Conservation (phyloP, 225 moss, liverwort and hornwort genomes). For the Neckera pumila region DNA sequence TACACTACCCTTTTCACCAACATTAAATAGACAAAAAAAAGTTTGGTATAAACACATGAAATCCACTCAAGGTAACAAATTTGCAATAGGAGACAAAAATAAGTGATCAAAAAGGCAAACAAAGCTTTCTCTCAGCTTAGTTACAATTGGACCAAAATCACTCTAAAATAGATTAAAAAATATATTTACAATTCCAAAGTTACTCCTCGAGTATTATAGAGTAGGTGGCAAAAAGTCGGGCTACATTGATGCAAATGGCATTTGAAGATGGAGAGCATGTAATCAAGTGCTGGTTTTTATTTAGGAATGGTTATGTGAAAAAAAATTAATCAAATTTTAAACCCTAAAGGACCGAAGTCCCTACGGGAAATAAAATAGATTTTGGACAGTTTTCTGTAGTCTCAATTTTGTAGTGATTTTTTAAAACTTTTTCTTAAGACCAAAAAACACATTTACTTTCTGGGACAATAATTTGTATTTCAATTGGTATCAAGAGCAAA, state of each 20-base stretch:
- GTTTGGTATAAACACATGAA: background rate
- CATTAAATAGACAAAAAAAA: too few relatives aligned
- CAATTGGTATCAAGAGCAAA: too few relatives aligned
- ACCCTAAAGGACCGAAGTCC: too few relatives aligned
- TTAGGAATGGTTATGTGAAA: background rate
- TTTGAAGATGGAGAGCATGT: background rate
- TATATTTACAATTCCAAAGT: background rate
- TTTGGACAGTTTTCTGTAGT: fast-evolving
- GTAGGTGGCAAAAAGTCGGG: fast-evolving
- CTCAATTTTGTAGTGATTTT: too few relatives aligned
- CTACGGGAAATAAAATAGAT: too few relatives aligned
- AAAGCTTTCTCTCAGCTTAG: background rate
- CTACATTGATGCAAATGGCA: background rate
- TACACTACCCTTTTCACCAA: fast-evolving
- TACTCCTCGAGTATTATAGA: background rate
- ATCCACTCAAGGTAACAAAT: background rate
- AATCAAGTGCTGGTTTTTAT: too few relatives aligned
- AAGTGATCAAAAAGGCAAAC: background rate
- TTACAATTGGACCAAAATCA: background rate
- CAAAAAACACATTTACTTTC: too few relatives aligned
- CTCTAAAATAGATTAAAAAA: fast-evolving
- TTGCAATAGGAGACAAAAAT: background rate
- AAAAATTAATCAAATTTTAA: too few relatives aligned
- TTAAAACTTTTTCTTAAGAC: too few relatives aligned
- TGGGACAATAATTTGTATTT: too few relatives aligned